Base-by-base conservation (phyloP, 2,329 filamentous ascomycete species). In the Claviceps maximensis region DNA sequence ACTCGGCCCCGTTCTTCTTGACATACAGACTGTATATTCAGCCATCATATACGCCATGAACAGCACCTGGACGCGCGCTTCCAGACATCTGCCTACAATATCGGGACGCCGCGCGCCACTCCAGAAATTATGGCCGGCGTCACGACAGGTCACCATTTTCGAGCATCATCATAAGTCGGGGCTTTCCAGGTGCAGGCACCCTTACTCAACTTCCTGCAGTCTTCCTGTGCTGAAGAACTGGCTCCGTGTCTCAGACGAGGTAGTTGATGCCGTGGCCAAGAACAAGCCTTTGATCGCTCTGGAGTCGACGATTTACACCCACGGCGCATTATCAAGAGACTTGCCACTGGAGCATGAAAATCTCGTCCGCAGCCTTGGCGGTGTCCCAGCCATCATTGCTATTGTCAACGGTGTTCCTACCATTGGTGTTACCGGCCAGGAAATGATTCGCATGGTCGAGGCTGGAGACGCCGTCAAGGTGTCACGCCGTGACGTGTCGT, bases 231-330 rank as follows among this genome's bases (percentile, higher is more conserved):
- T 56, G 36, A 51, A 53, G 13, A 60, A 66, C 42, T 59, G 89
- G 55, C 76, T 94, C 53, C 78, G 75, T 51, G 74, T 95, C 44
- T 90, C 88, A 1, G 84, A 91, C 50, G 91, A 97, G 68, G 84
- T 98, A 13, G 74, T 76, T 51, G 82, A 89, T 64, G 91, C 90
- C 41, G 68, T 96, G 48, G 74, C 80, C 44, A 78, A 80, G 13
- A 82, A 83, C 53, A 83, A 82, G 61, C 91, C 93, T 0, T 84
- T 98, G 4, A 90, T 98, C 12, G 93, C 91, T 17, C 77, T 98
- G 4, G 93, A 98, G 69, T 89, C 88, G 2, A 95, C 93, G 4
- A 97, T 98, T 60, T 97, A 98, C 69, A 98, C 93, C 1, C 93
- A 98, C 70, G 90, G 89, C 42, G 83, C 86, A 23, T 75, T 98